Conservation (phyloP, 768 basidiomycete species). For the Amanita pallidorosea region DNA sequence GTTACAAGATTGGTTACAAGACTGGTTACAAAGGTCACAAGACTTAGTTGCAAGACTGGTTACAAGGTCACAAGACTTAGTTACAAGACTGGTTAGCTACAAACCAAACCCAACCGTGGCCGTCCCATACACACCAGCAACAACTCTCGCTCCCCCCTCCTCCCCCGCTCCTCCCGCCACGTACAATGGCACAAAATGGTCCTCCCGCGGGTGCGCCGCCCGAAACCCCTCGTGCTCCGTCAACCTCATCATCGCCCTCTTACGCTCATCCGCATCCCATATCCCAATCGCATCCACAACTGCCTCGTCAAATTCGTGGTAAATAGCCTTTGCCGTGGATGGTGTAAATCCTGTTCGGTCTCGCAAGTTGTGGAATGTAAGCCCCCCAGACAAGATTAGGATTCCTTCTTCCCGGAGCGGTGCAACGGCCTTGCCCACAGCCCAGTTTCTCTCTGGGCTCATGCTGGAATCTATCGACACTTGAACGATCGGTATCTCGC, state of each 20-base stretch:
- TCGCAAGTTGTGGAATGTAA: conserved; percentile 56
- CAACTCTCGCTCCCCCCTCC: conserved; percentile 34
- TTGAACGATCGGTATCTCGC: conserved; percentile 58
- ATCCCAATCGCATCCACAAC: conserved; percentile 42
- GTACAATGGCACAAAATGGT: conserved; percentile 76
- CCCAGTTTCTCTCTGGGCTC: conserved; percentile 53
- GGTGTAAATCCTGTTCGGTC: conserved; percentile 42
- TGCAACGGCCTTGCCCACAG: conserved; percentile 48
- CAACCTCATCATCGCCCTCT: conserved; percentile 43
- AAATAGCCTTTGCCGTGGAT: conserved; percentile 31
- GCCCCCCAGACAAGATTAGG: conserved; percentile 60
- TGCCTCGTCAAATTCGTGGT: conserved; percentile 50
- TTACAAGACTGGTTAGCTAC: too few relatives aligned
- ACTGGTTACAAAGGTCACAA: too few relatives aligned
- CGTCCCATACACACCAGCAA: conserved; percentile 45
- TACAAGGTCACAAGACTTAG: too few relatives aligned
- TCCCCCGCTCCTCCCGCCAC: conserved; percentile 68
- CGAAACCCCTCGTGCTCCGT: conserved; percentile 53
- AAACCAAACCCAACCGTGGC: conserved; percentile 52
- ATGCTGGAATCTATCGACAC: conserved; percentile 55
- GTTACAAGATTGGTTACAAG: too few relatives aligned
- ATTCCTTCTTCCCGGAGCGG: conserved; percentile 55
- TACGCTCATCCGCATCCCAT: conserved; percentile 39
- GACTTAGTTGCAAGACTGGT: too few relatives aligned
- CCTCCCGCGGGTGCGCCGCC: conserved; percentile 61